A percentile compares a stretch with the other conserved stretches of the same genome.
Conservation (phyloP, 2,329 filamentous ascomycete genomes). For the Penicillium decumbens region DNA sequence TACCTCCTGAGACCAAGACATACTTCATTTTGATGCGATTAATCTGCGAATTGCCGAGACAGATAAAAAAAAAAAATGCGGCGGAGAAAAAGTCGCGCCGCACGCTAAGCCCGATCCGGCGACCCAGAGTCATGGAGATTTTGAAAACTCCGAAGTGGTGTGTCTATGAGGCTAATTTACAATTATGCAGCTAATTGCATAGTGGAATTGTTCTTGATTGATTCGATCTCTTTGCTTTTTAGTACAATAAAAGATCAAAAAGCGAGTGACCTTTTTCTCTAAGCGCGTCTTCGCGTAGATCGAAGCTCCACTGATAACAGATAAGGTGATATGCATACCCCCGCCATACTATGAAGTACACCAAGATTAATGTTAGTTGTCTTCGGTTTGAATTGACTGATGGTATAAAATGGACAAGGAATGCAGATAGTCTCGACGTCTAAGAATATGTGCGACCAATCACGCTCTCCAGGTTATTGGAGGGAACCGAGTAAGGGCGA, state of each 20-base stretch:
- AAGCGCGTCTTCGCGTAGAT: neutral
- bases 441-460: too few relatives aligned
- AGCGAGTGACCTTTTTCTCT: too few relatives aligned
- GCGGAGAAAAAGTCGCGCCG: neutral
- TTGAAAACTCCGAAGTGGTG: neutral
- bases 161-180: neutral
- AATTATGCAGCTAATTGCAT: too few relatives aligned
- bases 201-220: too few relatives aligned
- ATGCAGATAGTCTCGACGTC: too few relatives aligned
- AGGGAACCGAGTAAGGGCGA: too few relatives aligned
- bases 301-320: neutral
- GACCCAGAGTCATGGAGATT: neutral
- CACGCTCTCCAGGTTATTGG: too few relatives aligned
- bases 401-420: too few relatives aligned
- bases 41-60: neutral
- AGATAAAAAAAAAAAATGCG: slow-evolving; percentile 6
- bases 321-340: neutral
- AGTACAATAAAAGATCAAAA: too few relatives aligned
- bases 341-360: neutral
- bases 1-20: slow-evolving; percentile 74
- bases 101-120: slow-evolving; percentile 3
- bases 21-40: slow-evolving; percentile 63
- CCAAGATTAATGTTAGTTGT: too few relatives aligned
- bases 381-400: too few relatives aligned
- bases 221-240: too few relatives aligned